Evolutionary conservation across 2,329 filamentous ascomycete species (phyloP), one percentile per base, ranked within the genome.

Genomic region (Alternaria tenuissima): DNA sequence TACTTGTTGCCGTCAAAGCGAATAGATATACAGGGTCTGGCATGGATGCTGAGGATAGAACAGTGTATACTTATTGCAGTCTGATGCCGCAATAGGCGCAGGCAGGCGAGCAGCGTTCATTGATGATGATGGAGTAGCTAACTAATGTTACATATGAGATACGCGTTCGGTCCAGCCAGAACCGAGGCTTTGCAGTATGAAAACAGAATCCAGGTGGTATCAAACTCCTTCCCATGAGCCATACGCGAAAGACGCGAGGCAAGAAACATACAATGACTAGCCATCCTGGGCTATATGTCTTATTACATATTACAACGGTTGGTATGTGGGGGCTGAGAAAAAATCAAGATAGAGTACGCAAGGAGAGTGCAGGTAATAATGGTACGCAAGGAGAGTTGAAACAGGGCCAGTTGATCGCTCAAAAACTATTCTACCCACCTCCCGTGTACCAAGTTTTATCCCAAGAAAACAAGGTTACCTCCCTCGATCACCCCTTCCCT

Each of bases 361-460:
- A 28, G 41, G 43, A 30, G 28, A 61, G 53, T 47, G 59, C 32
- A 52, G 32, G 39, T n/a, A 48, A 61, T 14, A 22, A 41, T 36
- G 49, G 32, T 42, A 56, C 52, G 32, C 47, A 61, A 58, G 16
- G 56, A 60, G 41, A 56, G 46, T 52, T 34, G 22, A 47, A 34
- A 52, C 43, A 24, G 36, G 20, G 32, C 22, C 52, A 54, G 44
- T 60, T 66, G 62, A 66, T 66, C 64, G 65, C 63, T 67, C 61
- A 67, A 53, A 49, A 56, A 56, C 61, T 67, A 65, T 49, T 52
- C 63, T 62, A 55, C 44, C 57, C 42, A 53, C 55, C 55, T 34
- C 52, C 47, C 56, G 57, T 53, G 38, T 46, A 52, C 63, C 58
- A 61, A 58, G 43, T 61, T 34, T 24, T 55, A 42, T 62, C 52